These are phyloP conservation scores for Condylostoma magnum DNA, from an alignment of 169 alveolate species.

Conservation along the genomic window DNA sequence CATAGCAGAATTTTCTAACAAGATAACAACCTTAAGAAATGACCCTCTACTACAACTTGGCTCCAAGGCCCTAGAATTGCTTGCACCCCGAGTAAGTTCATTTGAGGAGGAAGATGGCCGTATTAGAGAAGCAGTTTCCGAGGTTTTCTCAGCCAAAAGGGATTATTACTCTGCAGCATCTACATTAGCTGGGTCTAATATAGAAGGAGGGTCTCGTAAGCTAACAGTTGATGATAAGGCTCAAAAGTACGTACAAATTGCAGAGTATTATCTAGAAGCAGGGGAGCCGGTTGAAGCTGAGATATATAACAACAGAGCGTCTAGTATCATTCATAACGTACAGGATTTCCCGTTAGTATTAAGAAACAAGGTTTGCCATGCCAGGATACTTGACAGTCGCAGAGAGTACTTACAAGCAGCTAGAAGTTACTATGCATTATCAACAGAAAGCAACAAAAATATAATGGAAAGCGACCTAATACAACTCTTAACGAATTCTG, in stretches of 20 bases:
- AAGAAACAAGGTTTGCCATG: constrained; percentile 60
- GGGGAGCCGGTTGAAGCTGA: constrained; percentile 73
- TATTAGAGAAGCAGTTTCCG: constrained; percentile 1
- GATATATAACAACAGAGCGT: constrained; percentile 53
- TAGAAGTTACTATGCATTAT: constrained; percentile 43
- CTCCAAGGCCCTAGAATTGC: background rate
- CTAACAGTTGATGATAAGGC: constrained; percentile 46
- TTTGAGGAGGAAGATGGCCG: constrained; percentile 26
- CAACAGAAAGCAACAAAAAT: constrained; percentile 33
- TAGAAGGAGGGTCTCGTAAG: constrained; percentile 9
- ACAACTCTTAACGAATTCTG: constrained; percentile 47
- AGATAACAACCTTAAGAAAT: constrained; percentile 2
- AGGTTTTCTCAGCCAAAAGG: constrained; percentile 24
- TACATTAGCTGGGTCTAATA: constrained; percentile 5
- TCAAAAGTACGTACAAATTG: constrained; percentile 41
- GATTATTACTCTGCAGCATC: constrained; percentile 3
- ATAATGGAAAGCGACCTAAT: constrained; percentile 51
- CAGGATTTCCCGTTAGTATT: constrained; percentile 34
- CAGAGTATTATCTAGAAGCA: constrained; percentile 60
- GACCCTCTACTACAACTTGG: constrained; percentile 14
- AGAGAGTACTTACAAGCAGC: constrained; percentile 65
- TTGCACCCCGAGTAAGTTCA: background rate
- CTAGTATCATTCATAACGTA: constrained; percentile 40
- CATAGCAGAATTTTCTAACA: background rate
- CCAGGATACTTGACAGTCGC: constrained; percentile 60